Percentiles rank a stretch among this genome's conserved stretches.
These are phyloP conservation scores for Cladosporium sp. DNA, from an alignment of 2,329 filamentous ascomycete species.

Conservation along the genomic window DNA sequence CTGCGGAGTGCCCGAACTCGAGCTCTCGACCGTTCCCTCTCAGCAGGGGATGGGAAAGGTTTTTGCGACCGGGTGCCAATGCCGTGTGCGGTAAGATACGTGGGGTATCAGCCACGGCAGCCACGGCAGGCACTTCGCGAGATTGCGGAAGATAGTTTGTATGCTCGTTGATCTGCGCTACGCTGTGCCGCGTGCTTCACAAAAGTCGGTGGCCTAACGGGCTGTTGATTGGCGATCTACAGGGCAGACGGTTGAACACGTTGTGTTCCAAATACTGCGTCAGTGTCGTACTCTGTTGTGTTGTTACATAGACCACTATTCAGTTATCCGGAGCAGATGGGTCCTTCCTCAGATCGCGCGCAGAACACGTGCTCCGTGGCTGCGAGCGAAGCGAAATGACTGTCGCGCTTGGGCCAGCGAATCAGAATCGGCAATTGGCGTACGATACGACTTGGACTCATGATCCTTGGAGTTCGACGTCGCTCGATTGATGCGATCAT, in stretches of 20 bases:
- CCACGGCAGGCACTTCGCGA: constrained; percentile 4
- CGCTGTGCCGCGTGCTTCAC: neutral
- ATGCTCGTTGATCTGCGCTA: constrained; percentile 9
- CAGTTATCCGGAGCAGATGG: neutral
- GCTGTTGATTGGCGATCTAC: constrained; percentile 5
- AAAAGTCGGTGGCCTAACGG: constrained; percentile 7
- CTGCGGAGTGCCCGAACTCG: constrained; percentile 5
- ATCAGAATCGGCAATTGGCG: neutral
- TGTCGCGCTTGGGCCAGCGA: constrained; percentile 13
- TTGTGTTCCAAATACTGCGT: neutral
- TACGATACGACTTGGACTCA: neutral
- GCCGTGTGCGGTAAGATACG: constrained; percentile 9
- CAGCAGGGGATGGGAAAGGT: neutral
- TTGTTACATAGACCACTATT: neutral
- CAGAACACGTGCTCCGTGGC: constrained; percentile 7
- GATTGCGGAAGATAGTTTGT: constrained; percentile 13
- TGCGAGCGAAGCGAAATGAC: constrained; percentile 12
- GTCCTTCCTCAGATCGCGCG: neutral
- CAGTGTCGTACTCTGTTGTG: neutral
- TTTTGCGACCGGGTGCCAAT: neutral
- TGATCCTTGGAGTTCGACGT: neutral
- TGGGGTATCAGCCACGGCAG: constrained; percentile 14
- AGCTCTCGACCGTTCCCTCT: neutral
- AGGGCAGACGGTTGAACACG: neutral
- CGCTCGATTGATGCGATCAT: neutral